phyloP scores from a whole-genome alignment of 2,329 filamentous ascomycete species.

The Colletotrichum orchidophilum region DNA sequence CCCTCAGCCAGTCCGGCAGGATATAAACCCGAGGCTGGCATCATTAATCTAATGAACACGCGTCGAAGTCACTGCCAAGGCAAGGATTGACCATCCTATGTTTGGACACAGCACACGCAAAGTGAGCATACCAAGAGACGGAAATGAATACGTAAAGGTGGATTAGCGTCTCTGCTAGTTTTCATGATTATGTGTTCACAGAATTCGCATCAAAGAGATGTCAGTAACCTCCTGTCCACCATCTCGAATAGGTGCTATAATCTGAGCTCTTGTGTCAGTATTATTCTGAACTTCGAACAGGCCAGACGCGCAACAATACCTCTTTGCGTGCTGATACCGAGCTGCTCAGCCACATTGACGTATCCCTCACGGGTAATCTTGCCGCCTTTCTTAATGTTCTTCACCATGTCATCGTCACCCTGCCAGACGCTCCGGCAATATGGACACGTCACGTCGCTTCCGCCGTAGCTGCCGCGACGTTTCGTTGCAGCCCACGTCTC shows the following conservation, averaged over 20 bases:
- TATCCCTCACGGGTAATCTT: slow-evolving; percentile 62
- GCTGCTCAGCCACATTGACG: slow-evolving; percentile 67
- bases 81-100: too few relatives aligned
- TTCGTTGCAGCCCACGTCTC: slow-evolving; percentile 63
- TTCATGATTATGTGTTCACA: too few relatives aligned
- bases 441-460: slow-evolving; percentile 63
- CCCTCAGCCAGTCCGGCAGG: too few relatives aligned
- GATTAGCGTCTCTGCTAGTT: too few relatives aligned
- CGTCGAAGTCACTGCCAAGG: too few relatives aligned
- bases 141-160: too few relatives aligned
- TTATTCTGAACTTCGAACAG: not conserved
- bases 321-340: slow-evolving; percentile 65
- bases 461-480: slow-evolving; percentile 39
- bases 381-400: slow-evolving; percentile 54
- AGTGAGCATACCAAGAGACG: too few relatives aligned
- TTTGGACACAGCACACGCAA: too few relatives aligned
- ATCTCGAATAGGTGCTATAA: slow-evolving; percentile 26
- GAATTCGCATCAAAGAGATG: not conserved
- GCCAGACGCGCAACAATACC: slow-evolving; percentile 47
- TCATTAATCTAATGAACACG: too few relatives aligned
- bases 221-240: slow-evolving; percentile 35
- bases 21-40: too few relatives aligned
- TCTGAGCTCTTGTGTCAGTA: not conserved
- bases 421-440: slow-evolving; percentile 69
- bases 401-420: slow-evolving; percentile 53